Base-by-base conservation (phyloP, 2,329 filamentous ascomycete genomes). In the Coleophoma eucalyptorum region DNA sequence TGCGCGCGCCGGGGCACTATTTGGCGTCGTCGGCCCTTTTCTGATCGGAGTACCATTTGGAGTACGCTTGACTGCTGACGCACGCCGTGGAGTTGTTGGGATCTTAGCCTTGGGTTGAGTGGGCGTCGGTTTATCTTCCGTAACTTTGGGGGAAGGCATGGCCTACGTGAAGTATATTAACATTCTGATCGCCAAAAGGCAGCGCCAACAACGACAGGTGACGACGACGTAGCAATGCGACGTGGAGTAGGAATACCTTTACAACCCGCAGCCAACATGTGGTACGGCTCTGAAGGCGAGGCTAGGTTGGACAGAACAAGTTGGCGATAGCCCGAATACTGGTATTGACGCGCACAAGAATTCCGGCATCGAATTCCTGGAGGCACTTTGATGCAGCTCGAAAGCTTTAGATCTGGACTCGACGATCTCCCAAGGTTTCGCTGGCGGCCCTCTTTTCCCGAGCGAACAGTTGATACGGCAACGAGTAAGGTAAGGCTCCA, bases 1-100 rank as follows among this genome's bases (percentile, higher is more conserved):
- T 33, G 57, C 43, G 33, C 57, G 55, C 19, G 53, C 57, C n/a
- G 64, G 62, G 13, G 58, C 62, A 32, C 57, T 61, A 31, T 54
- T 58, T 3, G 64, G 60, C 7, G 56, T 60, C 20, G 45, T 49
- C 11, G 48, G 48, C 43, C 58, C 19, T 45, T 58, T 62, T 21
- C 49, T 50, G 37, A 46, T 43, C 3, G 58, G 54, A 15, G 58
- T 57, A 12, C 50, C 56, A 56, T 58, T 56, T 31, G 58, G 54
- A 52, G 56, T 53, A 32, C 48, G 47, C 37, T 55, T 60, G 34
- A 50, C 32, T 40, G 53, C 53, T 7, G 56, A 44, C 38, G 49
- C 48, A 34, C 54, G 55, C 32, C 50, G 50, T 15, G 55, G 55
- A 26, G 53, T 53, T 19, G 50, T 43, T 38, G 43, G 49, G 31